Base-by-base conservation (phyloP, 768 basidiomycete genomes). In the Psilocybe sp. region DNA sequence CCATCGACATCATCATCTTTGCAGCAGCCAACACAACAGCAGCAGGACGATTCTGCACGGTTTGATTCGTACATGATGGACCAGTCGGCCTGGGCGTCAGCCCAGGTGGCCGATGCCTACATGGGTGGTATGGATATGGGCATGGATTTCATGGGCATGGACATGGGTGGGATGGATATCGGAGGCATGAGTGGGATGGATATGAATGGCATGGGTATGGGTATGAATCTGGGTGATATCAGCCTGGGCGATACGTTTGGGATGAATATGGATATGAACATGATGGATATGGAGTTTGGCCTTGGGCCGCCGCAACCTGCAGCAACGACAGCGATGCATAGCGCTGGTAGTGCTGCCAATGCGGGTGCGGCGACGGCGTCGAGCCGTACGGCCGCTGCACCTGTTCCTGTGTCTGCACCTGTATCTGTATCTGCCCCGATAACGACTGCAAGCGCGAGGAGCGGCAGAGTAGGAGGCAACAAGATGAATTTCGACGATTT, bases 401-500 rank as follows among this genome's bases (percentile, higher is more conserved):
- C 23, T 28, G 23, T 28, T 28, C 23, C 23, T 28, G 23, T 28
- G 23, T 28, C 23, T 28, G 23, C 23, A 28, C 23, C 23, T 28
- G 23, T 28, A 7, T 28, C 23, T 28, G 23, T 28, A 28, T 28
- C 23, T 7, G 23, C 23, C 7, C 23, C 23, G 23, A 28, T 28
- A 28, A 71, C 44, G 70, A 71, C 53, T 47, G 67, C 16, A 68
- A 71, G 41, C 8, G 36, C 16, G 33, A 43, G 49, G 4, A 31
- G 15, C 9, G 36, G 35, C 11, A 31, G 41, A 13, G 64, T 68
- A 11, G 51, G 63, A 4, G 64, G 64, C 28, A 58, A 66, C 16
- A 65, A 71, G 43, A 68, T 76, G 64, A 80, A 79, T 38, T 80
- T 80, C 46, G 82, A 84, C 16, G 77, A 73, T 1, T 85, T 92